Evolutionary conservation across 2,329 filamentous ascomycete species (phyloP).

Genomic region (Microcyclosporella mali): DNA sequence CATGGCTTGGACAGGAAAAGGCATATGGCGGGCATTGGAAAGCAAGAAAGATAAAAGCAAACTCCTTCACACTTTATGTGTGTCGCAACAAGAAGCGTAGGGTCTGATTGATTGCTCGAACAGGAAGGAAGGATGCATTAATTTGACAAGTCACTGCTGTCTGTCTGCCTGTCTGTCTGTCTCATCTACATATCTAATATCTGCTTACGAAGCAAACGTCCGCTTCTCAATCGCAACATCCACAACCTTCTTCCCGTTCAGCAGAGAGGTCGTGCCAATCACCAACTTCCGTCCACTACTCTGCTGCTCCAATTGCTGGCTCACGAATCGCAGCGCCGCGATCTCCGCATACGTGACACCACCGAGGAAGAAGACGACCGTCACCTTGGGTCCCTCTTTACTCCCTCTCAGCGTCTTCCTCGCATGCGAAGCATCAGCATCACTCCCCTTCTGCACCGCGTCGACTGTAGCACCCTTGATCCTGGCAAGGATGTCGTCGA

Average conservation of each 20-base stretch:
- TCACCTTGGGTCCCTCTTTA: slow-evolving; percentile 59
- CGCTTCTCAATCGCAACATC: slow-evolving; percentile 48
- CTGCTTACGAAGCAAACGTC: slow-evolving; percentile 18
- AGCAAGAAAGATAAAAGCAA: too few relatives aligned
- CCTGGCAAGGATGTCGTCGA: slow-evolving; percentile 86
- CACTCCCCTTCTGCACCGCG: slow-evolving; percentile 83
- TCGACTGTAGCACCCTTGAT: slow-evolving; percentile 86
- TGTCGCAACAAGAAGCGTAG: too few relatives aligned
- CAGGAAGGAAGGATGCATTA: too few relatives aligned
- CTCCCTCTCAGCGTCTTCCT: slow-evolving; percentile 72
- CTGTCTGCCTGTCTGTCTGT: too few relatives aligned
- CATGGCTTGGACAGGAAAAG: not conserved
- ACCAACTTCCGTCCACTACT: slow-evolving; percentile 68
- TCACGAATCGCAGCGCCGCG: slow-evolving; percentile 85
- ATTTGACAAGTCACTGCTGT: too few relatives aligned
- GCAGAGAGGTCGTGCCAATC: slow-evolving; percentile 85
- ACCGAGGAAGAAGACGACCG: slow-evolving; percentile 96
- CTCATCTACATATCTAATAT: too few relatives aligned
- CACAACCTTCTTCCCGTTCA: slow-evolving; percentile 86
- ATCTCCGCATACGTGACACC: slow-evolving; percentile 96
- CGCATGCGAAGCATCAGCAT: slow-evolving; percentile 77
- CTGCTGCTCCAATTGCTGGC: slow-evolving; percentile 62
- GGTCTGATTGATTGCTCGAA: too few relatives aligned
- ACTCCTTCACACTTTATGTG: too few relatives aligned
- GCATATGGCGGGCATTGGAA: too few relatives aligned